Conservation (phyloP, 495 filamentous ascomycete genomes). For the Filosporella fistucella region DNA sequence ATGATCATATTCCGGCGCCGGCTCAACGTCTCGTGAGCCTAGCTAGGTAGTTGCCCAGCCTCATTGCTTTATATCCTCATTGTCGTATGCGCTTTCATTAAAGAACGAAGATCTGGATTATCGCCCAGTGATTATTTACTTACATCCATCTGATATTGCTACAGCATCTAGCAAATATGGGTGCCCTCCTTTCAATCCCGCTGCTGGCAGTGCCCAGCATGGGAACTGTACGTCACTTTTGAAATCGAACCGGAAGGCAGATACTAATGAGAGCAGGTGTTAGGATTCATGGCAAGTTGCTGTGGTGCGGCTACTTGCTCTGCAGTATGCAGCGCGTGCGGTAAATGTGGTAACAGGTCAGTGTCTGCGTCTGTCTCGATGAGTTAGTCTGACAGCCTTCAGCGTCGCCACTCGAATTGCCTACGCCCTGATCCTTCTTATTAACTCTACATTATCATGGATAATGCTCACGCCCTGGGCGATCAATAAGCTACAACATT, state of each 20-base stretch:
- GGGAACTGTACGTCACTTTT: constrained; percentile 61
- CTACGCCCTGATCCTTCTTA: constrained; percentile 90
- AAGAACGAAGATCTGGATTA: not conserved
- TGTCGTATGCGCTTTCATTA: not conserved
- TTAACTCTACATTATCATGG: constrained; percentile 97
- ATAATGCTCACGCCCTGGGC: constrained; percentile 99
- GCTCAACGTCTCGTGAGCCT: not conserved
- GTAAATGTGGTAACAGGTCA: constrained; percentile 94
- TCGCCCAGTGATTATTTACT: not conserved
- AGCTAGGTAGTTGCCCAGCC: not conserved
- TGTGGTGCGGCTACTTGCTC: constrained; percentile 95
- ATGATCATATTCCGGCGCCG: too few species aligned
- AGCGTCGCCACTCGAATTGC: constrained; percentile 96
- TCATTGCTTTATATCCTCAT: not conserved
- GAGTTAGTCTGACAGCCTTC: constrained; percentile 1
- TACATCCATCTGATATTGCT: not conserved
- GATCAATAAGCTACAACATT: constrained; percentile 84
- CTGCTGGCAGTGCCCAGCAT: constrained; percentile 82
- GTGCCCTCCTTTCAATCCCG: constrained; percentile 85
- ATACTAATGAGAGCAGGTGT: constrained; percentile 49
- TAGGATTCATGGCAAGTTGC: constrained; percentile 76
- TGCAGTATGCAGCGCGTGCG: constrained; percentile 89
- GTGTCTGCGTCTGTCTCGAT: constrained; percentile 6
- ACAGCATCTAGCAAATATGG: constrained; percentile 57
- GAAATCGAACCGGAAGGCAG: not conserved